phyloP scores from a whole-genome alignment of 352 stramenopile species.

The Proteromonas lacertae region DNA sequence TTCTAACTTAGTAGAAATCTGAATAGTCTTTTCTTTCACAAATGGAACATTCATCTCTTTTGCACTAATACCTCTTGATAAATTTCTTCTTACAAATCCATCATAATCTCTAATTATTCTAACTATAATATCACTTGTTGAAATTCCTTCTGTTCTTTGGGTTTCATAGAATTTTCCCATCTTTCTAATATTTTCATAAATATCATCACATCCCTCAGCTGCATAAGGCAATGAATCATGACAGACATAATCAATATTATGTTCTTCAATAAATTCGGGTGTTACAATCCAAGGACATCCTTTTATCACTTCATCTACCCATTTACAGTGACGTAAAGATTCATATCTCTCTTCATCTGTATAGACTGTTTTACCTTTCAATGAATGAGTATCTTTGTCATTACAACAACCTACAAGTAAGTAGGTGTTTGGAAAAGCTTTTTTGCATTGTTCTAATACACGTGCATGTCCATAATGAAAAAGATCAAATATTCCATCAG shows the following conservation, averaged over 20 bases:
- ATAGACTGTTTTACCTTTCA: slow-evolving; percentile 70
- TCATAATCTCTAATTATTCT: no score
- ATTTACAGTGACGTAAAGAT: slow-evolving; percentile 82
- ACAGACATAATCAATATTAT: slow-evolving; percentile 90
- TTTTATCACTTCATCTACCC: slow-evolving; percentile 82
- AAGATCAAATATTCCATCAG: slow-evolving; percentile 94
- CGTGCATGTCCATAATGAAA: slow-evolving; percentile 99
- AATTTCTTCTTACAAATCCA: no score
- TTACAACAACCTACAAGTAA: slow-evolving; percentile 91
- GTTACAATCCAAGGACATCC: slow-evolving; percentile 95
- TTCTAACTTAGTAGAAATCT: no score
- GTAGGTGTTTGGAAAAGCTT: slow-evolving; percentile 69
- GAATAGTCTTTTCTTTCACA: no score
- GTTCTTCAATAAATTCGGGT: slow-evolving; percentile 61
- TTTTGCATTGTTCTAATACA: slow-evolving; percentile 75
- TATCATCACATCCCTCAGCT: slow-evolving; percentile 83
- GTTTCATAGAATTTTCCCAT: no score
- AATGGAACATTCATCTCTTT: no score
- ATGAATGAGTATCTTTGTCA: slow-evolving; percentile 73
- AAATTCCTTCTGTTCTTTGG: slow-evolving; percentile 70
- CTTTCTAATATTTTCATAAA: no score
- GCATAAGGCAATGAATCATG: slow-evolving; percentile 95
- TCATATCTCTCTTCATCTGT: slow-evolving; percentile 74
- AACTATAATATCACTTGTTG: slow-evolving; percentile 91
- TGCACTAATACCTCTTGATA: no score